Conservation (phyloP, 345 rosid genomes). For the Bruguiera parviflora region DNA sequence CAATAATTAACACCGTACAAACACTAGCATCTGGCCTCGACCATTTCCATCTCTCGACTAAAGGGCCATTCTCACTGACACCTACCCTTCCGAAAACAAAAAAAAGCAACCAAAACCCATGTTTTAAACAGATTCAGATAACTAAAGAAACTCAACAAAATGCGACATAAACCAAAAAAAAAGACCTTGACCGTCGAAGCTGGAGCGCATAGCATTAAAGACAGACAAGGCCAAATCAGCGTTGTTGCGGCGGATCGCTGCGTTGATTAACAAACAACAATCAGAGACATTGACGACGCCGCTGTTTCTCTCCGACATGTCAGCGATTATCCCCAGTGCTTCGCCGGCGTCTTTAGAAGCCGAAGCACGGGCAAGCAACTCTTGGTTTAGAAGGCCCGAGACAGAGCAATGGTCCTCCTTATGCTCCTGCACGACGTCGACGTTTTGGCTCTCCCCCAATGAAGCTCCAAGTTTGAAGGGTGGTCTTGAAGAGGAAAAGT, state of each 20-base stretch:
- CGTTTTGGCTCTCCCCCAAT: conserved; percentile 27
- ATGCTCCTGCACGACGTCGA: conserved; percentile 9
- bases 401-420: conserved; percentile 2
- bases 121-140: not conserved
- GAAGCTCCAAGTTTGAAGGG: conserved; percentile 35
- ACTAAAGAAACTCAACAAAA: not conserved
- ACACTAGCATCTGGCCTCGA: conserved; percentile 73
- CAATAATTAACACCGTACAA: conserved; percentile 54
- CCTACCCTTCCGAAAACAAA: conserved; percentile 21
- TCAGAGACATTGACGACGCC: conserved; percentile 50
- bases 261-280: conserved; percentile 52
- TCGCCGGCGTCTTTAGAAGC: conserved; percentile 58
- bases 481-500: not conserved
- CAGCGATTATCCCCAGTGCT: conserved; percentile 51
- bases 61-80: conserved; percentile 46
- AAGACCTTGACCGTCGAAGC: conserved; percentile 73
- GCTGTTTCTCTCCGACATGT: conserved; percentile 21
- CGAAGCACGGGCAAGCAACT: conserved; percentile 43
- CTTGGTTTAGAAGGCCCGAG: conserved; percentile 34
- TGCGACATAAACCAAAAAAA: too few species aligned
- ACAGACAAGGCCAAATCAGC: conserved; percentile 73
- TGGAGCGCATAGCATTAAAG: conserved; percentile 84
- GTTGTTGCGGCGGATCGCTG: conserved; percentile 69
- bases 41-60: conserved; percentile 78
- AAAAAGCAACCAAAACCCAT: not conserved